phyloP scores from a whole-genome alignment of 306 rosid genomes.

The Hylodesmum podocarpum region DNA sequence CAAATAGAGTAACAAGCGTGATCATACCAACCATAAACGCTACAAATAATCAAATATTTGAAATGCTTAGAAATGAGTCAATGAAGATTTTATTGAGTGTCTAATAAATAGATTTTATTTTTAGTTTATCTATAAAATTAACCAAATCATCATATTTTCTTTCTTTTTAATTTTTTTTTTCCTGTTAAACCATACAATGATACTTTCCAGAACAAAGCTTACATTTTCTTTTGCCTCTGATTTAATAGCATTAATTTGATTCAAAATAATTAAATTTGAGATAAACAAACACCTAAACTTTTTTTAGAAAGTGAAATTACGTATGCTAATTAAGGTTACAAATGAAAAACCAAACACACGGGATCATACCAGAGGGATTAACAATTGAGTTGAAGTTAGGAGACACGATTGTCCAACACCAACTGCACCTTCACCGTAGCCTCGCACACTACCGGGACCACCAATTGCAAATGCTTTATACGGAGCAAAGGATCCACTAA shows the following conservation, averaged over 20 bases:
- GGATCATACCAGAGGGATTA: conserved; percentile 53
- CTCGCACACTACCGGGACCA: conserved; percentile 65
- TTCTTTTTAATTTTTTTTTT: too few relatives aligned
- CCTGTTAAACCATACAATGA: too few relatives aligned
- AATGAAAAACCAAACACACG: not conserved
- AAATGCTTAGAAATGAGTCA: not conserved
- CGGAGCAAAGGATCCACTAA: conserved; percentile 71
- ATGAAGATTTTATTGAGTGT: not conserved
- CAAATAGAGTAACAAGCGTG: not conserved
- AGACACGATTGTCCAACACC: conserved; percentile 67
- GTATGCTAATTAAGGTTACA: too few relatives aligned
- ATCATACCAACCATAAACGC: not conserved
- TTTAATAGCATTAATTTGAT: too few relatives aligned
- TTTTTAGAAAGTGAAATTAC: too few relatives aligned
- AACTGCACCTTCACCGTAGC: conserved; percentile 77
- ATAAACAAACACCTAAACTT: too few relatives aligned
- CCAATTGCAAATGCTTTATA: conserved; percentile 75
- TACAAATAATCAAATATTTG: not conserved
- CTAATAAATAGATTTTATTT: too few relatives aligned
- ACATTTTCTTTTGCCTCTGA: too few relatives aligned
- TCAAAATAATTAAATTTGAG: too few relatives aligned
- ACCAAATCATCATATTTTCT: too few relatives aligned
- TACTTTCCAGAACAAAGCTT: too few relatives aligned
- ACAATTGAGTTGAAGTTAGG: conserved; percentile 53
- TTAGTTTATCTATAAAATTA: too few relatives aligned